Percentiles rank a stretch among this genome's conserved stretches.
Evolutionary conservation across 139 green algal genomes (phyloP).

Genomic region (Mychonastes homosphaera): DNA sequence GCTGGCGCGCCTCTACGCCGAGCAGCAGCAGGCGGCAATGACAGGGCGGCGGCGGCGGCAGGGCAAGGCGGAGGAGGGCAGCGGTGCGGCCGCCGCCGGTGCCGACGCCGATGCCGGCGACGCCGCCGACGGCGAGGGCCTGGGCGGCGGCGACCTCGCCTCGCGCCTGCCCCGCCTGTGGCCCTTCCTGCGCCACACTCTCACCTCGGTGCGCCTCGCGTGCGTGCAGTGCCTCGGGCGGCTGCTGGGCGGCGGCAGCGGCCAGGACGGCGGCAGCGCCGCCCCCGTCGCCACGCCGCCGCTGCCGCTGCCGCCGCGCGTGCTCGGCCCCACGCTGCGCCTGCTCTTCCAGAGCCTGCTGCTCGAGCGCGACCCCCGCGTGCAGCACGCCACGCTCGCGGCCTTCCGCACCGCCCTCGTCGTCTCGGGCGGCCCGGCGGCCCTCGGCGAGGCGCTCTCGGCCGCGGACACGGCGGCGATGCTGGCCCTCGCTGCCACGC

Average conservation of each 20-base stretch:
- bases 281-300: conserved; percentile 2
- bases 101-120: neutral
- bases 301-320: conserved; percentile 4
- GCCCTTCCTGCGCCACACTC: conserved; percentile 69
- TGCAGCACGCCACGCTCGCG: conserved; percentile 24
- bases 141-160: conserved; percentile 11
- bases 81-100: neutral
- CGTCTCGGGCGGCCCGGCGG: neutral
- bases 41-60: neutral
- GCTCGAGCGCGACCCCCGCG: conserved; percentile 41
- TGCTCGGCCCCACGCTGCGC: conserved; percentile 30
- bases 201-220: conserved; percentile 59
- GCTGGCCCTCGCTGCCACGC: conserved; percentile 23
- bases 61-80: neutral
- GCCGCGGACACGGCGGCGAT: neutral
- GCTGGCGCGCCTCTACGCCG: conserved; percentile 56
- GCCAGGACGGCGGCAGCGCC: neutral
- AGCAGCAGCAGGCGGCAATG: conserved; percentile 1
- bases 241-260: conserved; percentile 27
- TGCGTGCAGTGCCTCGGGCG: conserved; percentile 45
- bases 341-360: conserved; percentile 74
- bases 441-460: conserved; percentile 2
- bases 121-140: too few relatives aligned
- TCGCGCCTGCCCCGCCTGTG: conserved; percentile 50
- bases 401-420: conserved; percentile 61